Base-by-base conservation (phyloP, 495 filamentous ascomycete species). In the Talaromyces trachyspermus region DNA sequence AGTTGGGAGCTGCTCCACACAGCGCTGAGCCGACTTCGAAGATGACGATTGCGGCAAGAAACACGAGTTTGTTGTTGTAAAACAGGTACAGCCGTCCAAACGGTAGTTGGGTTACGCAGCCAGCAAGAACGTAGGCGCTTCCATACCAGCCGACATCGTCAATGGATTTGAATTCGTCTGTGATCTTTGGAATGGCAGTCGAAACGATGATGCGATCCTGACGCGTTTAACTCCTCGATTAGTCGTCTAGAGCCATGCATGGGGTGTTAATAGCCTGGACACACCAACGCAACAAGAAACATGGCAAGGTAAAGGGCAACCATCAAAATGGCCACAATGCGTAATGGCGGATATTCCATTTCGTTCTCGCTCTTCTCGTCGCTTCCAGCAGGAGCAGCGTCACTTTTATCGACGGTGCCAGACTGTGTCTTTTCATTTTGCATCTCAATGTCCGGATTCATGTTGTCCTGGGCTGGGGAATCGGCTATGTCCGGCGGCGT, bases 71-170 rank as follows among this genome's bases (percentile, higher is more conserved):
- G 17, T 64, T 48, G 23, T 60, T 49, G 58, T 77, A 80, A 64
- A 81, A 79, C 12, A 68, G 71, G 63, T 84, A 85, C 43, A 85
- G 57, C 44, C 73, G 72, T 50, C 82, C 82, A 52, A 78, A 80
- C 12, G 80, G 55, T 4, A 83, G 67, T 51, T 82, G 76, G 18
- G 82, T 75, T 10, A 76, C 39, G 30, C 40, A 54, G 4, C 72
- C 78, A 15, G 79, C 81, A 52, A 86, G 75, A 30, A 86, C 71
- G 50, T 77, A 80, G 14, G 69, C 66, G 56, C 62, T 71, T 24
- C 76, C 82, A 46, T 84, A 86, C 82, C 81, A 85, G 36, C 79
- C 81, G 3, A 85, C 75, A 51, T 85, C 81, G 22, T 69, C 60
- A 1, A 84, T 54, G 19, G 73, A 69, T 14, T 79, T 63, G 58